Base-by-base conservation (phyloP, 352 stramenopile species). In the Paralagenidium karlingii region DNA sequence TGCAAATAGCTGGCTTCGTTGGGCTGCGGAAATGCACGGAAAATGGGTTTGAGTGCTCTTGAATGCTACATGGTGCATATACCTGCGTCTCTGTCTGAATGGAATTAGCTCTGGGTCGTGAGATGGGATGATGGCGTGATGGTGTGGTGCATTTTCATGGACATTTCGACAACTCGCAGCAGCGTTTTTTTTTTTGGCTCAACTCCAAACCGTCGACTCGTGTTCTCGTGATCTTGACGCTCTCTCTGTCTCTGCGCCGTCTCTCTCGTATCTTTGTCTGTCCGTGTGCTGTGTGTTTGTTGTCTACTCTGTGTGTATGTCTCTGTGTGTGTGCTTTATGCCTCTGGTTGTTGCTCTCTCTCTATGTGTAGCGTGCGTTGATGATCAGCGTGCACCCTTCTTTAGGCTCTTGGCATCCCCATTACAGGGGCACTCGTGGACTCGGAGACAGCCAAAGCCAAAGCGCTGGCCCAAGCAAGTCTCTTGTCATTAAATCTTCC, bases 401-500 rank as follows among this genome's bases (percentile, higher is more conserved):
- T 40, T 19, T 58, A 34, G 38, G 40, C 52, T 75, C 49, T 45
- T 73, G 57, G 45, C 25, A 40, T 47, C n/a, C 22, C 30, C 22
- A 36, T 36, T 36, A 22, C 16, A 36, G 19, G 18, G 43, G 58
- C 60, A 15, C 51, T 62, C 11, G 38, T 76, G 26, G 67, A 82
- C 33, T 61, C 68, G 3, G 67, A 80, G 20, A 60, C 66, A 4
- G 74, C 69, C 13, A 60, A 71, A 7, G 74, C 74, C 5, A 42
- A 62, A 7, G 74, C 74, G 1, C 48, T 87, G 32, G 69, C 74
- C 1, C 68, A 87, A 34, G 74, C 74, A 20, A 87, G 64, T 65
- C 30, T 87, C 16, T 44, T 87, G 49, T 56, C 74, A 24, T 55
- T 84, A 21, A 71, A 63, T 13, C 39, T 87, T 8, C 58, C 68